Percentiles rank a stretch among this genome's conserved stretches.
These are phyloP conservation scores for Scleroderma bovista DNA, from an alignment of 768 basidiomycete genomes.

Conservation along the genomic window DNA sequence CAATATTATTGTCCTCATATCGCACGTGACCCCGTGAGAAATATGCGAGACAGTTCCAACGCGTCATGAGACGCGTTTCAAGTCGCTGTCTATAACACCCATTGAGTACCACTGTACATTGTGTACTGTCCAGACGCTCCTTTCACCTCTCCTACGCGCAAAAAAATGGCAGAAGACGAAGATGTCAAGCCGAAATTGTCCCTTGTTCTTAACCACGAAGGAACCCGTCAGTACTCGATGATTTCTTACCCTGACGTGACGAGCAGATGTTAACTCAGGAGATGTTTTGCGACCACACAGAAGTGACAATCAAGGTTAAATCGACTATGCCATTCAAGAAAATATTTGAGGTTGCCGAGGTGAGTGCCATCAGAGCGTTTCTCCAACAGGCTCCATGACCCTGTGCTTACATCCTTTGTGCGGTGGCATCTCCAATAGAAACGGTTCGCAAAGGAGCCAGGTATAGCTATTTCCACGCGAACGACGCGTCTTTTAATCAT, in stretches of 20 bases:
- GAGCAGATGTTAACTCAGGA: neutral
- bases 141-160: constrained; percentile 1
- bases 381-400: neutral
- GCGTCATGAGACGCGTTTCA: no score
- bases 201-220: constrained; percentile 52
- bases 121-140: neutral
- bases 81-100: no score
- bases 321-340: constrained; percentile 57
- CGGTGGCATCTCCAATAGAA: constrained; percentile 33
- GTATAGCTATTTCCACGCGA: constrained; percentile 22
- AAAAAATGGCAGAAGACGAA: constrained; percentile 29
- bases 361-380: constrained; percentile 21
- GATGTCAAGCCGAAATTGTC: constrained; percentile 72
- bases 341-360: constrained; percentile 65
- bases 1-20: no score
- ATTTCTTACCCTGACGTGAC: constrained; percentile 1
- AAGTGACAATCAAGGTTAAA: constrained; percentile 64
- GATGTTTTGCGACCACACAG: constrained; percentile 27
- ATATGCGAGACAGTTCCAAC: no score
- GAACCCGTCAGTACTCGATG: constrained; percentile 36
- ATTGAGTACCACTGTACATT: no score
- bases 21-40: no score
- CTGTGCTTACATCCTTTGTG: neutral
- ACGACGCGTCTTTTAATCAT: no score
- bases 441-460: constrained; percentile 53